Base-by-base conservation (phyloP, 306 rosid species). In the Cucurbita ficifolia region DNA sequence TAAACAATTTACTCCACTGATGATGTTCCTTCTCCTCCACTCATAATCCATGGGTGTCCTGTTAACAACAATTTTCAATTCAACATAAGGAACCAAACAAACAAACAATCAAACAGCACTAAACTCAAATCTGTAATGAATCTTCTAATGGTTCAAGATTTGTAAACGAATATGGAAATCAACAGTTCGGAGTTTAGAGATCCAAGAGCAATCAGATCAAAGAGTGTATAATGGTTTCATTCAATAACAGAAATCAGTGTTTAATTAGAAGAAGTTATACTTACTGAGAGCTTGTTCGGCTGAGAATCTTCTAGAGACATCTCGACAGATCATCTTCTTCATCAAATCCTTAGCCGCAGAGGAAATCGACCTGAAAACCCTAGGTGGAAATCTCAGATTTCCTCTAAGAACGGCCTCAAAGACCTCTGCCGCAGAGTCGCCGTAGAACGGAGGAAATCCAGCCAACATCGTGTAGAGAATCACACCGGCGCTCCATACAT, bases 11-110 rank as follows among this genome's bases (percentile, higher is more conserved):
- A 69, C 19, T 69, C 74, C 7, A 46, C 58, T 69, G 58, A 4
- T 48, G 24, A 13, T 24, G 22, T 69, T 48, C 16, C 58, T 69
- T 78, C 87, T 72, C 93, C 92, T 49, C 86, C 96, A 62, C 79
- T 84, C 63, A 85, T 18, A 51, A 92, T 89, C 97, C 97, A 92
- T 4, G 96, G 94, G 53, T 92, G 97, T 65, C 90, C 93, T 91
- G 83, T 17, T 13, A 75, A 75, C 7, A 74, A 22, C 55, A 45
- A 8, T 60, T 60, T 60, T 11, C 38, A 46, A 46, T 12, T 6
- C 8, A 7, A 7, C 71, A 64, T 64, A 1, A 64, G 71, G 42
- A 8, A 14, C 14, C 53, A 49, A 5, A 48, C 13, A 48, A 6
- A 48, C 70, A 62, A 38, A 16, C 70, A 64, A 60, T 3, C 22